phyloP scores from a whole-genome alignment of 2,329 filamentous ascomycete genomes.

The Paraphaeosphaeria sporulosa region DNA sequence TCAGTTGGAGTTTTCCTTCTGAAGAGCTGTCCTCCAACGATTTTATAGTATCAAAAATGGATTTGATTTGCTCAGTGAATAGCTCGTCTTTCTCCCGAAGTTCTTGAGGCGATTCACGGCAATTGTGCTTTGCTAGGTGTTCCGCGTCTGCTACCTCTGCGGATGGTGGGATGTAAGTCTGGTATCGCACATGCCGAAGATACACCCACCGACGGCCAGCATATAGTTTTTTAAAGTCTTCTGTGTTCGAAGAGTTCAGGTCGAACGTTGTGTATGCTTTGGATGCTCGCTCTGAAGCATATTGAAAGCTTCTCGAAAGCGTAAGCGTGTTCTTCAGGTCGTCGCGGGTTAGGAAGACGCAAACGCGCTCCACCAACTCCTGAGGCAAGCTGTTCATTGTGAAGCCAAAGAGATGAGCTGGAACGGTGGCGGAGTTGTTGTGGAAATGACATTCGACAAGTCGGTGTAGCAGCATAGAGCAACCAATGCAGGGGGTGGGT shows the following conservation, averaged over 20 bases:
- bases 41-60: slow-evolving; percentile 20
- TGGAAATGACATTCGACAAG: neutral
- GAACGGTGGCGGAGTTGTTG: neutral
- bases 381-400: slow-evolving; percentile 12
- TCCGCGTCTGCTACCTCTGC: slow-evolving; percentile 1
- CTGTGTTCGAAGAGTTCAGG: neutral
- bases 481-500: neutral
- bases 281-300: slow-evolving; percentile 13
- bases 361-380: slow-evolving; percentile 14
- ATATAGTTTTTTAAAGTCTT: neutral
- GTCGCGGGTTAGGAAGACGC: slow-evolving; percentile 7
- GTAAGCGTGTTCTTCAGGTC: slow-evolving; percentile 12
- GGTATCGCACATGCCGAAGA: slow-evolving; percentile 1
- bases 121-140: neutral
- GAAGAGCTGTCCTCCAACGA: slow-evolving; percentile 14
- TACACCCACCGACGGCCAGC: neutral
- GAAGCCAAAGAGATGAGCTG: neutral
- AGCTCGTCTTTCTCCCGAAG: slow-evolving; percentile 17
- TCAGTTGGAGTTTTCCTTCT: slow-evolving; percentile 14
- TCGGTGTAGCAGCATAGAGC: no score
- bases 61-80: slow-evolving; percentile 21
- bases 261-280: slow-evolving; percentile 7
- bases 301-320: slow-evolving; percentile 9
- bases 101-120: slow-evolving; percentile 20
- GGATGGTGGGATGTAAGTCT: neutral